Conservation (phyloP, 2,329 filamentous ascomycete genomes). For the Xylaria sp. region DNA sequence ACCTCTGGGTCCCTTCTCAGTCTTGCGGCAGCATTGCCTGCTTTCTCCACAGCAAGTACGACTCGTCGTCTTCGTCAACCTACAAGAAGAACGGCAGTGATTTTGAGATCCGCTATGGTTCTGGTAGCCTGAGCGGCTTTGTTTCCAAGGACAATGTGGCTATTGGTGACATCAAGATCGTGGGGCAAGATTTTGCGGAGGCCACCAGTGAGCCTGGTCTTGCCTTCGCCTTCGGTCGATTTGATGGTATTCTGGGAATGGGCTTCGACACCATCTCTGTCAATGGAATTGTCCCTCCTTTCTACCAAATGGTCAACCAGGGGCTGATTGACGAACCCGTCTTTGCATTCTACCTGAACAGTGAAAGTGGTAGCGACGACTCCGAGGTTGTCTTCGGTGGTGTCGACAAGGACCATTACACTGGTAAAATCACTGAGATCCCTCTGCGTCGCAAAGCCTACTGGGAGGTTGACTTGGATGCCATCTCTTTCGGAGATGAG, state of each 20-base stretch:
- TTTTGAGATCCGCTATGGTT: slow-evolving; percentile 96
- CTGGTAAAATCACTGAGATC: slow-evolving; percentile 90
- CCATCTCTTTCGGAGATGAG: slow-evolving; percentile 88
- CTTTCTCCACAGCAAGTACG: slow-evolving; percentile 97
- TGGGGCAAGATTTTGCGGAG: slow-evolving; percentile 95
- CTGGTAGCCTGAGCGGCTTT: slow-evolving; percentile 91
- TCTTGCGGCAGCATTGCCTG: slow-evolving; percentile 96
- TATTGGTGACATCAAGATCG: slow-evolving; percentile 89
- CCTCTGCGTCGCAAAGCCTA: slow-evolving; percentile 98
- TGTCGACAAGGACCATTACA: slow-evolving; percentile 81
- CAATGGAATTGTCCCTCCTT: slow-evolving; percentile 92
- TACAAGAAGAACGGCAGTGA: slow-evolving; percentile 94
- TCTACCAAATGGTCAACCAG: slow-evolving; percentile 96
- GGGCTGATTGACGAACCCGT: slow-evolving; percentile 89
- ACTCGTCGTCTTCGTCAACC: slow-evolving; percentile 86
- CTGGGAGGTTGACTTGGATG: slow-evolving; percentile 98
- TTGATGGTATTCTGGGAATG: slow-evolving; percentile 95
- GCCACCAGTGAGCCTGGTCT: slow-evolving; percentile 95
- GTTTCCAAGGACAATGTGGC: slow-evolving; percentile 87
- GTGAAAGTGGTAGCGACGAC: slow-evolving; percentile 73
- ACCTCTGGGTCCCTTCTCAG: slow-evolving; percentile 95
- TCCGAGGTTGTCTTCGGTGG: slow-evolving; percentile 94
- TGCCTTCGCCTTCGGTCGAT: slow-evolving; percentile 96
- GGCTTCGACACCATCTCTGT: slow-evolving; percentile 98
- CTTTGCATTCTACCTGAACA: slow-evolving; percentile 95